Evolutionary conservation across 2,329 filamentous ascomycete species (phyloP).

Genomic region (Hypoxylon sp.): DNA sequence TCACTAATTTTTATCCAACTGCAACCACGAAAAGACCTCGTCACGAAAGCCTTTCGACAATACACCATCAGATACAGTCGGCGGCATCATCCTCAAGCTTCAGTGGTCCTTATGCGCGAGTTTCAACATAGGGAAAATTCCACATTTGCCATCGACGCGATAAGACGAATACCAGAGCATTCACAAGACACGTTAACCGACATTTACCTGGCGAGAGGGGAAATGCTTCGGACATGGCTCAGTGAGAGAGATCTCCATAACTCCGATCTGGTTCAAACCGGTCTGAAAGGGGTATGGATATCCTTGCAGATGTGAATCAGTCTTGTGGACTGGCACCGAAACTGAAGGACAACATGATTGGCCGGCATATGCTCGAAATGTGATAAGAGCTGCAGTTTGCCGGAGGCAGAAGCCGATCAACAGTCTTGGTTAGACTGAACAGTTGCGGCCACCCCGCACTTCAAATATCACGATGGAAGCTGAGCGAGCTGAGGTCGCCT

Average conservation of each 20-base stretch:
- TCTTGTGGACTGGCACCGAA: background rate
- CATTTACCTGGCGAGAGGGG: background rate
- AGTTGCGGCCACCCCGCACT: constrained; percentile 12
- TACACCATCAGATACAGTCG: background rate
- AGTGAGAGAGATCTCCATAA: background rate
- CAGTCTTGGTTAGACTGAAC: background rate
- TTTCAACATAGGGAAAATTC: background rate
- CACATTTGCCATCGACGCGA: background rate
- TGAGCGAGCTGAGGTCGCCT: background rate
- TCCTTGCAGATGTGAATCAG: background rate
- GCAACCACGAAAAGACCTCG: background rate
- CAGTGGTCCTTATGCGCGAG: background rate
- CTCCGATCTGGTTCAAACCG: background rate
- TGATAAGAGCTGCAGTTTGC: background rate
- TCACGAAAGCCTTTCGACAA: background rate
- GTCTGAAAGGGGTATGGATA: background rate
- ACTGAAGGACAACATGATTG: background rate
- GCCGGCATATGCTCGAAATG: constrained; percentile 1
- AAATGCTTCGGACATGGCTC: background rate
- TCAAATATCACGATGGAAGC: constrained; percentile 1
- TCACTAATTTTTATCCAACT: background rate
- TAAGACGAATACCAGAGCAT: background rate
- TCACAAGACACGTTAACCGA: background rate
- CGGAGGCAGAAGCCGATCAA: background rate
- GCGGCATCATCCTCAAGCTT: background rate